Base-by-base conservation (phyloP, 257 asterid species). In the Catharanthus roseus region DNA sequence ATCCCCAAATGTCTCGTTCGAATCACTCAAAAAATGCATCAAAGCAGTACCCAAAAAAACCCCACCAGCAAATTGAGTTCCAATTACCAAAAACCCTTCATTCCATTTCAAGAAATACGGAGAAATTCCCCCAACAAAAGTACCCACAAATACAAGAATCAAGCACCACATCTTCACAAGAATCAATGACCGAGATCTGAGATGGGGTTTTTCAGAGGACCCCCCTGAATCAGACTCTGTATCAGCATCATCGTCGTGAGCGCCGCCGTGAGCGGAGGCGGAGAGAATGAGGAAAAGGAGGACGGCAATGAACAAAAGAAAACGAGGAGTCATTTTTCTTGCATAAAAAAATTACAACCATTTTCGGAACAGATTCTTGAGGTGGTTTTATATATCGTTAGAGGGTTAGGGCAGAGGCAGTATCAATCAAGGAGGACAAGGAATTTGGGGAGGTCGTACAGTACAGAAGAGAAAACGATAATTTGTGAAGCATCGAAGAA, bases 11-110 rank as follows among this genome's bases (percentile, higher is more conserved):
- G 97, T 88, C 76, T 80, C 93, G 57, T 90, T 87, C 3, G 98
- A 79, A 83, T 92, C 98, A 60, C 96, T 89, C 81, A 92, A 49
- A 74, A 92, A 92, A 85, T 92, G 97, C 97, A 92, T 92, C 86
- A 90, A 31, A 31, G 98, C 88, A 2, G 96, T 90, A 42, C 95
- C 98, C 67, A 90, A 55, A 50, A 90, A 92, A 38, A 92, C 98
- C 62, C 98, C 98, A 69, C 97, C 98, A 5, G 98, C 98, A 54
- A 92, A 92, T 75, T 92, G 98, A 21, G 98, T 90, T 4, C 98
- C 98, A 10, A 86, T 23, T 3, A 88, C 79, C 79, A 92, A 79
- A 69, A 92, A 90, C 6, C 84, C 90, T 77, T 92, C 98, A 82
- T 87, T 92, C 98, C 96, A 88, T 45, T 86, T 88, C 84, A 90